Percentiles rank a stretch among this genome's conserved stretches.
Evolutionary conservation across 495 filamentous ascomycete species (phyloP).

Genomic region (Echria macrotheca): DNA sequence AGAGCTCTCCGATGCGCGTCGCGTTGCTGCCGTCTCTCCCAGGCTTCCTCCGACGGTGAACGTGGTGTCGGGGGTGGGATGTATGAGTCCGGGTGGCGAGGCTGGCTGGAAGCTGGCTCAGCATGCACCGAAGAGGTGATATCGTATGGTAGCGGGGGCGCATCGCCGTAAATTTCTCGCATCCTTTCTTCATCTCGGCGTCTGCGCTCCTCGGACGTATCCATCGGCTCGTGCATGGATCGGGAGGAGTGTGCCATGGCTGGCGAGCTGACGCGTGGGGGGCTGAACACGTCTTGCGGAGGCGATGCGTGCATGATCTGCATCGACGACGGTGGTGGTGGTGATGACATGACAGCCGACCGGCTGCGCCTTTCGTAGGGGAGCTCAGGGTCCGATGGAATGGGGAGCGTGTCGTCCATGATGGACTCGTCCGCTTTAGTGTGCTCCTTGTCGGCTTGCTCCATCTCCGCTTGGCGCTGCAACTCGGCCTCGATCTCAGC

Average conservation of each 20-base stretch:
- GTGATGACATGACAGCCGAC: conserved; percentile 12
- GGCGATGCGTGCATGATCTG: conserved; percentile 13
- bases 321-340: conserved; percentile 9
- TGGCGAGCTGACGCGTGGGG: conserved; percentile 7
- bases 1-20: conserved; percentile 9
- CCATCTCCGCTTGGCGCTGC: conserved; percentile 6
- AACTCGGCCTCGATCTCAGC: conserved; percentile 24
- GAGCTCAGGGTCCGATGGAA: conserved; percentile 2
- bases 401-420: not conserved
- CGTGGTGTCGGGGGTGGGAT: conserved; percentile 21
- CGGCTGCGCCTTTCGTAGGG: not conserved
- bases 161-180: conserved; percentile 50
- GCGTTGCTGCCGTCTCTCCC: conserved; percentile 16
- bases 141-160: conserved; percentile 16
- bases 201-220: conserved; percentile 26
- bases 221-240: conserved; percentile 17
- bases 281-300: too few relatives aligned
- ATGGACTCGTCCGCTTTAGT: not conserved
- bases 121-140: not conserved
- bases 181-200: conserved; percentile 45
- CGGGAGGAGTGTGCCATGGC: conserved; percentile 5
- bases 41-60: conserved; percentile 15
- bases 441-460: not conserved
- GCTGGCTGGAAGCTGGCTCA: conserved; percentile 9
- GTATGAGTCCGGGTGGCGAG: conserved; percentile 25